Evolutionary conservation across 768 basidiomycete species (phyloP), one percentile per base, ranked within the genome.

Genomic region (Auricularia sp.): DNA sequence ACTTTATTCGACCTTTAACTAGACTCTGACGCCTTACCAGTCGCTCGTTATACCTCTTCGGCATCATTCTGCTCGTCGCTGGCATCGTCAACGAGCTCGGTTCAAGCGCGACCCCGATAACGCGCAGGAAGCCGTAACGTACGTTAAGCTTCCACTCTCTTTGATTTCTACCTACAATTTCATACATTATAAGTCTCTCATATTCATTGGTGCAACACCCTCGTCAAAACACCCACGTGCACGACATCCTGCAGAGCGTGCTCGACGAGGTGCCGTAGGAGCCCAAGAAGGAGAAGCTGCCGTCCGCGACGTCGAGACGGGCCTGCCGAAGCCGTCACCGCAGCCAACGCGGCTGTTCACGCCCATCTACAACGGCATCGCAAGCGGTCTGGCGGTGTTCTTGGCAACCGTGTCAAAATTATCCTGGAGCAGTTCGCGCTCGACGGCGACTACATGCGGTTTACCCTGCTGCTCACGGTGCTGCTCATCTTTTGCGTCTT

Each of bases 351-450:
- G 76, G 68, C 64, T 78, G 44, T 78, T 72, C 66, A 77, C 79
- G 51, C 67, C 74, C 3, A 65, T 77, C 7, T 77, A 74, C 65
- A 77, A 75, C 61, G 76, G 76, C 3, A 34, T 75, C 14, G 74
- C 77, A 75, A 64, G 66, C 8, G 76, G 71, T 3, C 64, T 76
- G 67, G 70, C 72, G 11, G 63, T 75, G 12, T 83, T 86, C 42
- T 88, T 89, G 84, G 85, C 0, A 86, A 83, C 68, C 84, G 84
- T 60, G 56, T 87, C 70, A 84, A 83, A 66, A 83, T 80, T 3
- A 71, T 93, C 43, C 66, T 93, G 7, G 71, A 76, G 23, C 82
- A 85, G 70, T 83, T 76, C 67, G 64, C 76, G 64, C 77, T 84
- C 61, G 84, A 85, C 73, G 76, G 79, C 66, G 67, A 70, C 47